These are phyloP conservation scores for Kandelia obovata DNA, from an alignment of 345 rosid species.

Conservation along the genomic window DNA sequence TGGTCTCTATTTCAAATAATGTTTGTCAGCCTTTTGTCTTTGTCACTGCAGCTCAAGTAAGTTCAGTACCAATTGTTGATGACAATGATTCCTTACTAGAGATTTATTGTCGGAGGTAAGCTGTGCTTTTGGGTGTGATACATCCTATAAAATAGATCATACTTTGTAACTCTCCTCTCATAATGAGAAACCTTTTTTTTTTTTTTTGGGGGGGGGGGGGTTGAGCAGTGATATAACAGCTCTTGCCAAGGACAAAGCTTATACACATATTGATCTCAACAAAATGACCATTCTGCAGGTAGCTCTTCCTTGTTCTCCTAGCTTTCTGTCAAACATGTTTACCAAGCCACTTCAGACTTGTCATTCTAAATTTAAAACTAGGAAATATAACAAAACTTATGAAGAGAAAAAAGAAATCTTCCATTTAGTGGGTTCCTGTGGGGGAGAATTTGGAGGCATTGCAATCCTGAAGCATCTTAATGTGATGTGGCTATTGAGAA, in stretches of 20 bases:
- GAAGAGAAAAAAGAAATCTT: neutral
- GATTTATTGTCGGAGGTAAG: constrained; percentile 33
- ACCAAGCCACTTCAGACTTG: neutral
- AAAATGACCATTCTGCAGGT: constrained; percentile 35
- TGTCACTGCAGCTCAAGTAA: constrained; percentile 28
- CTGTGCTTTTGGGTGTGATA: neutral
- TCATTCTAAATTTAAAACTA: neutral
- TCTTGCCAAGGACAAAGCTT: constrained; percentile 30
- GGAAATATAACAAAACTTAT: neutral
- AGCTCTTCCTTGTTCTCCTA: neutral
- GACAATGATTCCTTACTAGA: constrained; percentile 30
- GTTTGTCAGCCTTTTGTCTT: neutral
- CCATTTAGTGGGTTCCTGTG: neutral
- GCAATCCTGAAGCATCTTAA: too few species aligned
- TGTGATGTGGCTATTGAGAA: too few species aligned
- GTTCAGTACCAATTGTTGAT: constrained; percentile 33
- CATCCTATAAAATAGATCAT: neutral
- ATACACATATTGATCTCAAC: constrained; percentile 29
- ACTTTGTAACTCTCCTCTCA: neutral
- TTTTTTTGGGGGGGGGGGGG: neutral
- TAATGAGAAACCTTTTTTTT: neutral
- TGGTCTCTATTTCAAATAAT: neutral
- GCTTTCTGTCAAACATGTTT: neutral
- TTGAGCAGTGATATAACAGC: constrained; percentile 34
- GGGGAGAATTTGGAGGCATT: too few species aligned